A percentile compares a stretch with the other conserved stretches of the same genome.
These are phyloP conservation scores for Saccharum hybrid DNA, from an alignment of 202 grass and related monocot species.

Conservation along the genomic window DNA sequence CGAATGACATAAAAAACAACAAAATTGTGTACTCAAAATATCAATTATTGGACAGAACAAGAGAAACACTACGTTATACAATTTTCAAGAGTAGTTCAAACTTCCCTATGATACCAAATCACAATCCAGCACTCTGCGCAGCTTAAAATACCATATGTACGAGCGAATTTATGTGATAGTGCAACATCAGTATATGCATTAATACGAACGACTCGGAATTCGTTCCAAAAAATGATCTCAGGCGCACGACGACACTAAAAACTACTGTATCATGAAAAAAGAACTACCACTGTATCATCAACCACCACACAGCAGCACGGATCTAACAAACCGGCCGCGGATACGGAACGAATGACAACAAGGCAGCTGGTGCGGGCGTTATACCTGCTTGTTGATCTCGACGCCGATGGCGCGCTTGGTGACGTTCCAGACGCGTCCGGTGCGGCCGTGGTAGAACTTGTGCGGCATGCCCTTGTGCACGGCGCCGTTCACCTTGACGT, in stretches of 20 bases:
- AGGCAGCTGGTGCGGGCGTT: not conserved
- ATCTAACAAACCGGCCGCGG: constrained; percentile 10
- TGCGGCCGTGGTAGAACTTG: constrained; percentile 93
- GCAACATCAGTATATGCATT: not conserved
- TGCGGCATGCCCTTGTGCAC: constrained; percentile 95
- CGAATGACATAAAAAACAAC: not conserved
- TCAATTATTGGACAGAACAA: not conserved
- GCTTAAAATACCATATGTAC: not conserved
- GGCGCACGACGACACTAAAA: not conserved
- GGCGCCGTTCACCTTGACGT: constrained; percentile 88
- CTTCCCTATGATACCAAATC: not conserved
- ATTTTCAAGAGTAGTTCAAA: not conserved
- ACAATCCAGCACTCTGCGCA: not conserved
- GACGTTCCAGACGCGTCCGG: constrained; percentile 80
- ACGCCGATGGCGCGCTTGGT: constrained; percentile 95
- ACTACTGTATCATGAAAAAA: not conserved
- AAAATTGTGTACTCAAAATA: not conserved
- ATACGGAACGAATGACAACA: not conserved
- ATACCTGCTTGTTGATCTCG: constrained; percentile 99
- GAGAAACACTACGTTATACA: too few relatives aligned
- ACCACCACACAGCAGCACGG: not conserved
- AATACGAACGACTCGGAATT: not conserved
- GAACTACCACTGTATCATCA: too few relatives aligned
- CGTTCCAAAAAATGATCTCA: not conserved
- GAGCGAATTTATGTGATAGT: not conserved